Conservation (phyloP, 371 early-diverging fungal genomes). For the Choanephora cucurbitarum region DNA sequence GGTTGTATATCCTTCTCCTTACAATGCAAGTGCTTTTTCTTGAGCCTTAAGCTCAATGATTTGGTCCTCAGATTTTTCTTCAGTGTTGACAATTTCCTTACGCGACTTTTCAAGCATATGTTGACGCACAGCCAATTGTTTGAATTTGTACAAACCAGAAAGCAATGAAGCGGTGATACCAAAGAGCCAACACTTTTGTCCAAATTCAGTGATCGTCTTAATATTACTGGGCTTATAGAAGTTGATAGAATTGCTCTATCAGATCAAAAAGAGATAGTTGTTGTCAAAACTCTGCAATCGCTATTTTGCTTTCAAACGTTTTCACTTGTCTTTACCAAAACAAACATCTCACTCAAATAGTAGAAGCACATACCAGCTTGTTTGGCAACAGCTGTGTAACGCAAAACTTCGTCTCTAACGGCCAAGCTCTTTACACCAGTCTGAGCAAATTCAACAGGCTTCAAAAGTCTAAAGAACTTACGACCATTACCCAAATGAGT, state of each 20-base stretch:
- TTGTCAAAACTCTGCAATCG: background rate
- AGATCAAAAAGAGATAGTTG: background rate
- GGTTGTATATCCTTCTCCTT: conserved; percentile 18
- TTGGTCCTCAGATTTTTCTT: conserved; percentile 22
- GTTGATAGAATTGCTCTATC: conserved; percentile 38
- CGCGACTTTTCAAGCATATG: conserved; percentile 40
- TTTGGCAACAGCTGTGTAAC: conserved; percentile 49
- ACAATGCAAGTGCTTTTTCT: conserved; percentile 44
- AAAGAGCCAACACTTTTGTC: conserved; percentile 65
- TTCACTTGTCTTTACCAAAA: conserved; percentile 48
- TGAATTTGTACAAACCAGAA: conserved; percentile 65
- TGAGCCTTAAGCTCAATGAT: conserved; percentile 29
- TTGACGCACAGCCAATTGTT: conserved; percentile 44
- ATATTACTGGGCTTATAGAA: conserved; percentile 50
- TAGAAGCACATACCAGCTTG: conserved; percentile 61
- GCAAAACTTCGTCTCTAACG: conserved; percentile 56
- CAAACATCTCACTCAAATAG: conserved; percentile 58
- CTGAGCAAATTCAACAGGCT: conserved; percentile 65
- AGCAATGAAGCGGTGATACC: conserved; percentile 65
- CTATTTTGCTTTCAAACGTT: background rate
- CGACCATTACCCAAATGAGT: conserved; percentile 62
- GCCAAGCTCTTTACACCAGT: conserved; percentile 53
- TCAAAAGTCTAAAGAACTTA: conserved; percentile 58
- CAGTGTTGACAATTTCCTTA: conserved; percentile 27
- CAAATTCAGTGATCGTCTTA: conserved; percentile 52